phyloP scores from a whole-genome alignment of 176 grass and related monocot genomes.

The Rhynchospora pubera region DNA sequence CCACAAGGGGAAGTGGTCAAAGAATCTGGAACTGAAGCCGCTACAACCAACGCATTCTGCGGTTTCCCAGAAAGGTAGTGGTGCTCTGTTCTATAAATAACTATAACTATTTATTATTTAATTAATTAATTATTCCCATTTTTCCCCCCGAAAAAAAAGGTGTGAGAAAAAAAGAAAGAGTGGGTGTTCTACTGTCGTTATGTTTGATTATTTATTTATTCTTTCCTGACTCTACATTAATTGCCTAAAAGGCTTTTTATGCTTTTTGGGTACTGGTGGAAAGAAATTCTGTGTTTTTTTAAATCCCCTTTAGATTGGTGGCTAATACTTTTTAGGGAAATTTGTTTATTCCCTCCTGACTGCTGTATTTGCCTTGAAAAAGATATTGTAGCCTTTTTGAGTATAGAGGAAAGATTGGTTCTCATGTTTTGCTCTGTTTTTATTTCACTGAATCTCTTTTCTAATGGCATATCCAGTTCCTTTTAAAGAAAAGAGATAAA shows the following conservation, averaged over 20 bases:
- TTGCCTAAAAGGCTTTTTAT: slow-evolving; percentile 14
- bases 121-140: slow-evolving; percentile 12
- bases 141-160: neutral
- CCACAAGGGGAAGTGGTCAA: slow-evolving; percentile 27
- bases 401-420: slow-evolving; percentile 26
- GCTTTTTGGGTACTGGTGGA: slow-evolving; percentile 13
- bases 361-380: slow-evolving; percentile 3
- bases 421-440: neutral
- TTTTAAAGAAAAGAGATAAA: slow-evolving; percentile 28
- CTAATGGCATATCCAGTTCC: slow-evolving; percentile 18
- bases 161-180: neutral
- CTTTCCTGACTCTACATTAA: slow-evolving; percentile 8
- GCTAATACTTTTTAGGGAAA: neutral
- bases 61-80: slow-evolving; percentile 61
- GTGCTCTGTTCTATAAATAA: slow-evolving; percentile 22
- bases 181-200: slow-evolving; percentile 12
- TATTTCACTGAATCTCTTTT: slow-evolving; percentile 7
- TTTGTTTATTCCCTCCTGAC: slow-evolving; percentile 4
- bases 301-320: neutral
- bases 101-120: neutral
- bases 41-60: slow-evolving; percentile 36
- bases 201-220: slow-evolving; percentile 10
- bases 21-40: slow-evolving; percentile 31
- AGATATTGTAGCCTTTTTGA: slow-evolving; percentile 3
- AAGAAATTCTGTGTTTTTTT: slow-evolving; percentile 8